Evolutionary conservation across 139 green algal genomes (phyloP).

Genomic region (Chlamydomonas sp.): DNA sequence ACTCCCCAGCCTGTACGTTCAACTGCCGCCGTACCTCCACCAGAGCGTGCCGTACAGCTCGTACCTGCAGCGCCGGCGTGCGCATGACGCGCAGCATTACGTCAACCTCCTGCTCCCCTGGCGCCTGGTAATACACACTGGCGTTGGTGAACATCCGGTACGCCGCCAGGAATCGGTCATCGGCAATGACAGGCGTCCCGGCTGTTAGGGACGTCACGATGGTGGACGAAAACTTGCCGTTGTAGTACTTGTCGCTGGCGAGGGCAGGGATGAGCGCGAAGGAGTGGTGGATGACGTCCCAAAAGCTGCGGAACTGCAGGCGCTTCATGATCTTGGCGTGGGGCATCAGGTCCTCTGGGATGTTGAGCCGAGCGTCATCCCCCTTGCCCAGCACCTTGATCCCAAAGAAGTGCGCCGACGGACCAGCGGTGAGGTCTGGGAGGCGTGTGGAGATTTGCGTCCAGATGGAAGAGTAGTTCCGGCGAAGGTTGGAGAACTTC

Average conservation of each 20-base stretch:
- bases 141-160: slow-evolving; percentile 46
- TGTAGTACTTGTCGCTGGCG: slow-evolving; percentile 22
- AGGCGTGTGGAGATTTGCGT: slow-evolving; percentile 13
- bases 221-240: slow-evolving; percentile 55
- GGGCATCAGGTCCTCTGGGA: slow-evolving; percentile 37
- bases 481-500: slow-evolving; percentile 56
- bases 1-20: background rate
- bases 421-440: background rate
- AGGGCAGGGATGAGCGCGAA: slow-evolving; percentile 52
- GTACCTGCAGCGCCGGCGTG: background rate
- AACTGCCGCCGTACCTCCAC: background rate
- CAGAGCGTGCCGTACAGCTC: background rate
- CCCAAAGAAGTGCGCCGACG: slow-evolving; percentile 27
- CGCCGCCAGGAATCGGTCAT: slow-evolving; percentile 35
- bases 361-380: slow-evolving; percentile 26
- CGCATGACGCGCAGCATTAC: slow-evolving; percentile 49
- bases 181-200: slow-evolving; percentile 53
- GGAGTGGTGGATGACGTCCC: slow-evolving; percentile 39
- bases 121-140: slow-evolving; percentile 26
- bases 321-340: slow-evolving; percentile 36
- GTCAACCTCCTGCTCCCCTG: slow-evolving; percentile 33
- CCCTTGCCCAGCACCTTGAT: slow-evolving; percentile 55
- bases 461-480: slow-evolving; percentile 58
- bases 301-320: slow-evolving; percentile 35
- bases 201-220: slow-evolving; percentile 54